Conservation (phyloP, 768 basidiomycete genomes). For the Cyclocybe cylindracea region DNA sequence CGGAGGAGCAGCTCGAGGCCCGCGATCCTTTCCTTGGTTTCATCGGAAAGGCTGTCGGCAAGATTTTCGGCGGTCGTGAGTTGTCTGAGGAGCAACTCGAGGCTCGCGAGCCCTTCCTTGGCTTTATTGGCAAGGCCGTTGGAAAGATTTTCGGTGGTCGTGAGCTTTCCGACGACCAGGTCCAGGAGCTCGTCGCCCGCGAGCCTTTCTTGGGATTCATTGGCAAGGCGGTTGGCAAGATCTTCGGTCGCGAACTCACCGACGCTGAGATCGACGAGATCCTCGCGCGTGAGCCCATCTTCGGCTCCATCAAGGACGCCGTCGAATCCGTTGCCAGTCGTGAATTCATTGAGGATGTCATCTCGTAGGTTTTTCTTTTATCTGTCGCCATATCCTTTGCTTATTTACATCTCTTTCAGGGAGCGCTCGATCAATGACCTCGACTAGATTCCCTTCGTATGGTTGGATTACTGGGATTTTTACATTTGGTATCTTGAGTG, state of each 20-base stretch:
- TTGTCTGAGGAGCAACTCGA: background rate
- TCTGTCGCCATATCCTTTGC: no score
- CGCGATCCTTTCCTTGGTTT: background rate
- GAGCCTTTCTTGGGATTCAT: background rate
- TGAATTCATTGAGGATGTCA: no score
- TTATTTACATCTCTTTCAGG: no score
- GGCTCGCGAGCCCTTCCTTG: background rate
- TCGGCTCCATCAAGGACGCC: background rate
- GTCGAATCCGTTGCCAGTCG: no score
- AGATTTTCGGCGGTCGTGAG: background rate
- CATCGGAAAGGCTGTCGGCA: background rate
- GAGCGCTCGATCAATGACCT: no score
- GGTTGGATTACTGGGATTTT: no score
- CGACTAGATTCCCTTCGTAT: no score
- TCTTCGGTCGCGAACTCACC: background rate
- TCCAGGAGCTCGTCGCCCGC: background rate
- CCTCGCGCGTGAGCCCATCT: background rate
- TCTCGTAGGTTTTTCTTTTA: no score
- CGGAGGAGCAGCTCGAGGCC: background rate
- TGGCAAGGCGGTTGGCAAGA: background rate
- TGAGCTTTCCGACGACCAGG: background rate
- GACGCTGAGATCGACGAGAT: background rate
- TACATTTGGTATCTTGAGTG: no score
- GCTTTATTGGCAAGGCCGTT: background rate
- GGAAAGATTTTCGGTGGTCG: background rate